phyloP scores from a whole-genome alignment of 2,329 filamentous ascomycete genomes.

The Ascochyta viciae-villosae region DNA sequence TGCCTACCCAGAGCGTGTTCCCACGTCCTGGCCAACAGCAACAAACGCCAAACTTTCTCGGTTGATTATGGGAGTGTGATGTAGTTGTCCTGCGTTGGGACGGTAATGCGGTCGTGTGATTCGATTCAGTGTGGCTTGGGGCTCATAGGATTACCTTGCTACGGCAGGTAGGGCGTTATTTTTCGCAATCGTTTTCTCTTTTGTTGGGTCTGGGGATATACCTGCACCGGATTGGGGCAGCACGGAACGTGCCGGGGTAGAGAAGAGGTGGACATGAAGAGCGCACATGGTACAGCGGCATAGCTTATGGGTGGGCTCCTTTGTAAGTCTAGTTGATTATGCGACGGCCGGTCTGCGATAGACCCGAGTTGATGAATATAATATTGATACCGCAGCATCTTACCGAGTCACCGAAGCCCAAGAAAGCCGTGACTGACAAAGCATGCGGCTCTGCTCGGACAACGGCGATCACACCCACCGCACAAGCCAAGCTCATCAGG shows the following conservation, averaged over 20 bases:
- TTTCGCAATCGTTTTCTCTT: conserved; percentile 4
- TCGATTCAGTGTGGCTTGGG: neutral
- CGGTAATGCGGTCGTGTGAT: conserved; percentile 10
- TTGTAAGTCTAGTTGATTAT: conserved; percentile 15
- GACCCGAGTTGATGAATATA: conserved; percentile 2
- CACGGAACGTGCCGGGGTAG: neutral
- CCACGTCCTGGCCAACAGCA: conserved; percentile 71
- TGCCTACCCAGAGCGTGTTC: conserved; percentile 84
- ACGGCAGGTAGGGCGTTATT: conserved; percentile 5
- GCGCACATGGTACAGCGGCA: neutral
- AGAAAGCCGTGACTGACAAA: neutral
- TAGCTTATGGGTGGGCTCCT: conserved; percentile 10
- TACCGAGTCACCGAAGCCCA: neutral
- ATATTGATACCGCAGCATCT: conserved; percentile 13
- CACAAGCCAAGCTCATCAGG: neutral
- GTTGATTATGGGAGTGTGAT: conserved; percentile 20
- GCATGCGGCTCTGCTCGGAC: conserved; percentile 12
- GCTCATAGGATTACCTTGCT: conserved; percentile 3
- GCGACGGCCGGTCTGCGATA: neutral
- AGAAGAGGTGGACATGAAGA: neutral
- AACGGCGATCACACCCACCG: neutral
- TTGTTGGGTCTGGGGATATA: conserved; percentile 3
- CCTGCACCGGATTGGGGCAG: conserved; percentile 3
- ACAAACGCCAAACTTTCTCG: conserved; percentile 37
- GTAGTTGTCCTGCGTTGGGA: neutral